Base-by-base conservation (phyloP, 495 filamentous ascomycete genomes). In the Penicillium mononematosum region DNA sequence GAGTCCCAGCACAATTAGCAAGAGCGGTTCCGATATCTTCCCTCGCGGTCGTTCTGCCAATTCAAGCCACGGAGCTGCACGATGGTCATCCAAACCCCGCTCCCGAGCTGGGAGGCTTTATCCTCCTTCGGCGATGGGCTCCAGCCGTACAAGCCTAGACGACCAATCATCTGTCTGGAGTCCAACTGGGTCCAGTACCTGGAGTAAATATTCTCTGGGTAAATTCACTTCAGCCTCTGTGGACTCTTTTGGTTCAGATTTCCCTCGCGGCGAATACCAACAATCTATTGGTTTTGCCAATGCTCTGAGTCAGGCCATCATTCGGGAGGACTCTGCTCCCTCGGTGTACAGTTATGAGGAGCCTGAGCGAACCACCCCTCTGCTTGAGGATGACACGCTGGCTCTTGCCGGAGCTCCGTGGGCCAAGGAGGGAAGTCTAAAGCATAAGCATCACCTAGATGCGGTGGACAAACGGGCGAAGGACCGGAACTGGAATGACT, bases 201-300 rank as follows among this genome's bases (percentile, higher is more conserved):
- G 94, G 95, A 98, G 94, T 76, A 95, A 90, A 66, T 89, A 94
- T 58, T 96, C 91, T 2, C 77, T 95, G 55, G 89, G 92, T 42
- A 91, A 92, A 64, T 86, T 92, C 53, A 92, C 92, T 6, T 90
- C 91, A 3, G 88, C 92, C 75, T 96, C 93, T 12, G 88, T 95
- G 59, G 90, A 94, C 70, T 95, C 91, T 0, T 83, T 96, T 60
- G 84, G 85, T 17, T 92, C 89, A 2, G 80, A 83, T n/a, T 90
- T 85, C 70, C 86, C 85, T 3, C 85, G 85, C 27, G 86, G 85
- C 24, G 94, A 95, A 63, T 97, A 92, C 65, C 91, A 96, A 64
- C 92, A 96, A 66, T 95, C 92, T 1, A 96, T 99, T 64, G 94
- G 94, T 0, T 99, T 99, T 67, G 94, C 95, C 39, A 98, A 96